These are phyloP conservation scores for Citrus hindsii DNA, from an alignment of 345 rosid genomes.

Conservation along the genomic window DNA sequence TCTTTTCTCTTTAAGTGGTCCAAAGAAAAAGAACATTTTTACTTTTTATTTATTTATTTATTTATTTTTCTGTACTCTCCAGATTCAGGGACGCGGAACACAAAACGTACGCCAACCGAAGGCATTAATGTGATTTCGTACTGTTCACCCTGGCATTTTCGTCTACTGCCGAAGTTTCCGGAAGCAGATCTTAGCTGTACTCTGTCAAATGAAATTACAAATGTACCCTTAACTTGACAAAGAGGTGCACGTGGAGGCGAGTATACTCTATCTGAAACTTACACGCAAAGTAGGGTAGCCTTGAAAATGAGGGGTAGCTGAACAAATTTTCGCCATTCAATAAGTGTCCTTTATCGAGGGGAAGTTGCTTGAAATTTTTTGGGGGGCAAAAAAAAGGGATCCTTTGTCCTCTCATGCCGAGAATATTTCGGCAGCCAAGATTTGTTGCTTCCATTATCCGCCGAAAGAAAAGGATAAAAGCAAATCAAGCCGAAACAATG, in stretches of 20 bases:
- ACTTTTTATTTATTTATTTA: no score
- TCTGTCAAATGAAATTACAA: not conserved
- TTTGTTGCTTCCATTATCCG: not conserved
- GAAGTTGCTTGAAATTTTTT: not conserved
- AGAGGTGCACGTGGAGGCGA: not conserved
- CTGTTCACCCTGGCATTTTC: constrained; percentile 7
- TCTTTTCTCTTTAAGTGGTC: not conserved
- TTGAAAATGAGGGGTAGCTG: not conserved
- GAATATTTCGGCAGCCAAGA: not conserved
- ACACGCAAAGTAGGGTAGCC: not conserved
- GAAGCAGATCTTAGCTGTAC: not conserved
- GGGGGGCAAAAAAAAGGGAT: constrained; percentile 1
- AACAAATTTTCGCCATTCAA: not conserved
- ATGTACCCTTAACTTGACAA: not conserved
- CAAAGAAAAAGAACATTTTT: not conserved
- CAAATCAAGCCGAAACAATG: not conserved
- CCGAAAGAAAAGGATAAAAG: not conserved
- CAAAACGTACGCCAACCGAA: not conserved
- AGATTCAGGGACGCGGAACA: not conserved
- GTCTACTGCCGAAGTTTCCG: not conserved
- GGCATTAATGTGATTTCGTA: not conserved
- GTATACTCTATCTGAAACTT: not conserved
- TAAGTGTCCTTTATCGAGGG: not conserved
- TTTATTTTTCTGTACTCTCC: not conserved
- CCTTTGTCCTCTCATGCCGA: constrained; percentile 11